phyloP scores from a whole-genome alignment of 495 filamentous ascomycete species.

The Aspergillus olivimuriae region DNA sequence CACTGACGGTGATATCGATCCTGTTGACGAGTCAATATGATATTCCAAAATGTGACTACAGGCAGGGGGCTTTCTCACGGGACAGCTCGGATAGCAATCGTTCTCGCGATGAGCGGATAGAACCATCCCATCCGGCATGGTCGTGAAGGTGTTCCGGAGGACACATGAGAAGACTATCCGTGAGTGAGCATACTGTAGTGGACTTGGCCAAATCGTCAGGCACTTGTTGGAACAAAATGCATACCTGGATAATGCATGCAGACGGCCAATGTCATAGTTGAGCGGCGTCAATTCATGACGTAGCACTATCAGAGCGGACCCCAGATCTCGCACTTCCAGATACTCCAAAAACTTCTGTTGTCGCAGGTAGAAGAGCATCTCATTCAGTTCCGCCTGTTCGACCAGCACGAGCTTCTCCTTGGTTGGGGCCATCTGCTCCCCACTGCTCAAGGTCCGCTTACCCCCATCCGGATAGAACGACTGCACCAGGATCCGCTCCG shows the following conservation, averaged over 20 bases:
- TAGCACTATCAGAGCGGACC: conserved; percentile 70
- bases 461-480: conserved; percentile 43
- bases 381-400: conserved; percentile 50
- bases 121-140: conserved; percentile 87
- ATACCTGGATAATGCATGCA: conserved; percentile 82
- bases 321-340: conserved; percentile 68
- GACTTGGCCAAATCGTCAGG: neutral
- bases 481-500: conserved; percentile 73
- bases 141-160: conserved; percentile 68
- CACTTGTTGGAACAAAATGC: conserved; percentile 2
- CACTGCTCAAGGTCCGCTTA: conserved; percentile 36
- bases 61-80: conserved; percentile 44
- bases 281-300: conserved; percentile 84
- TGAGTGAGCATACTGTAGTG: conserved; percentile 9
- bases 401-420: conserved; percentile 44
- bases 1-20: conserved; percentile 89
- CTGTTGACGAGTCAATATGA: conserved; percentile 33
- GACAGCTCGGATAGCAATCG: conserved; percentile 75
- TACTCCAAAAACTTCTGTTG: conserved; percentile 95
- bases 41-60: neutral
- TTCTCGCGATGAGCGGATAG: conserved; percentile 68
- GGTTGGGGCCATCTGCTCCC: conserved; percentile 17
- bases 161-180: conserved; percentile 76
- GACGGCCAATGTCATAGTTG: conserved; percentile 64
- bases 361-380: conserved; percentile 73